phyloP scores from a whole-genome alignment of 2,329 filamentous ascomycete genomes.

The Hirsutella rhossiliensis region DNA sequence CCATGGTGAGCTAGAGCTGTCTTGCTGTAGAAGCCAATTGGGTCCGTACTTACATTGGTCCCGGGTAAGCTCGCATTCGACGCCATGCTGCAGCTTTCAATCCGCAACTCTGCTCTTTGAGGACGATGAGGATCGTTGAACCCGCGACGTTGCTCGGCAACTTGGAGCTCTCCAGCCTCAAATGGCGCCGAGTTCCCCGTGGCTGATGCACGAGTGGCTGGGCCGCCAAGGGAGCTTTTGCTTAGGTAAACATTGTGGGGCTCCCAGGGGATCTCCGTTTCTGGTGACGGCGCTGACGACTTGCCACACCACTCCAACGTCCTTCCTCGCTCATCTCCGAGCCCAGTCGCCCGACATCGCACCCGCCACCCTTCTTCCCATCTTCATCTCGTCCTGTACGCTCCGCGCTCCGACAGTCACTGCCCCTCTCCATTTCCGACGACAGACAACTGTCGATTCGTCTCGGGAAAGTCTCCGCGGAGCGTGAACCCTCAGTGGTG shows the following conservation, averaged over 20 bases:
- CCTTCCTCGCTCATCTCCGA: neutral
- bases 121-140: neutral
- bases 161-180: neutral
- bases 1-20: conserved; percentile 2
- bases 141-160: neutral
- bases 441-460: neutral
- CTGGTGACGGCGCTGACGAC: neutral
- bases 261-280: neutral
- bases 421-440: too few species aligned
- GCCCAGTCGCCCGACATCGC: too few species aligned
- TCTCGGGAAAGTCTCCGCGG: neutral
- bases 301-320: neutral
- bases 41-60: conserved; percentile 14
- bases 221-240: neutral
- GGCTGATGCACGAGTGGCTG: neutral
- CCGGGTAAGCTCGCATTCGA: conserved; percentile 16
- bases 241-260: neutral
- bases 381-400: too few species aligned
- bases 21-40: too few species aligned
- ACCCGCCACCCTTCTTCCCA: too few species aligned
- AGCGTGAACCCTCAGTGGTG: neutral
- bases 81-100: conserved; percentile 18
- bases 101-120: neutral
- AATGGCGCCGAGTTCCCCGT: neutral
- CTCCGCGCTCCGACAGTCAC: too few species aligned